Conservation (phyloP, 257 asterid species). For the Penstemon barbatus region DNA sequence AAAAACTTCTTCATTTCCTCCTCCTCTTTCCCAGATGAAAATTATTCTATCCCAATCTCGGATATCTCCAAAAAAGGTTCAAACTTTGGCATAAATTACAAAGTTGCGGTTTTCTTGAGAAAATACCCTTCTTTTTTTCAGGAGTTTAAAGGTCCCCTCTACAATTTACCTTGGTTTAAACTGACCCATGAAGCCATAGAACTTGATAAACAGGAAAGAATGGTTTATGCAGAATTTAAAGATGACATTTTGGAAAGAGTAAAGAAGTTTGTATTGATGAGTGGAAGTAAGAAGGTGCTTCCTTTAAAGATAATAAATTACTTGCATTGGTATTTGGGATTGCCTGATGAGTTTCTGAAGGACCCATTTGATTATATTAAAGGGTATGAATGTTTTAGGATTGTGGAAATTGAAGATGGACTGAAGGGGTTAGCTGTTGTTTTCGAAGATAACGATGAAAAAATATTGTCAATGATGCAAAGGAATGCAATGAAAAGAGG, state of each 20-base stretch:
- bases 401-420: conserved; percentile 74
- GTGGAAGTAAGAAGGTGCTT: conserved; percentile 54
- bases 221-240: conserved; percentile 47
- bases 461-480: conserved; percentile 53
- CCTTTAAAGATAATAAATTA: conserved; percentile 74
- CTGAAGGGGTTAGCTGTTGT: conserved; percentile 65
- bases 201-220: conserved; percentile 67
- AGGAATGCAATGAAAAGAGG: conserved; percentile 62
- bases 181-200: conserved; percentile 64
- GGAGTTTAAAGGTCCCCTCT: conserved; percentile 73
- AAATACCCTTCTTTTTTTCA: conserved; percentile 80
- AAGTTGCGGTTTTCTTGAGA: conserved; percentile 74
- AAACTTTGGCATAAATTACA: conserved; percentile 53
- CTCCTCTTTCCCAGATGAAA: conserved; percentile 62
- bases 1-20: conserved; percentile 67
- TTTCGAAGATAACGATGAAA: conserved; percentile 29
- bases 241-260: conserved; percentile 63
- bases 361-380: conserved; percentile 52
- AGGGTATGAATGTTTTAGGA: conserved; percentile 36
- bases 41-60: conserved; percentile 66
- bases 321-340: conserved; percentile 73
- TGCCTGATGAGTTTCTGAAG: conserved; percentile 61
- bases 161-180: conserved; percentile 82
- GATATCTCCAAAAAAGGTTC: conserved; percentile 61
- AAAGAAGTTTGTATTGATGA: conserved; percentile 70